Conservation (phyloP, 306 rosid species). For the Carpinus viminea region DNA sequence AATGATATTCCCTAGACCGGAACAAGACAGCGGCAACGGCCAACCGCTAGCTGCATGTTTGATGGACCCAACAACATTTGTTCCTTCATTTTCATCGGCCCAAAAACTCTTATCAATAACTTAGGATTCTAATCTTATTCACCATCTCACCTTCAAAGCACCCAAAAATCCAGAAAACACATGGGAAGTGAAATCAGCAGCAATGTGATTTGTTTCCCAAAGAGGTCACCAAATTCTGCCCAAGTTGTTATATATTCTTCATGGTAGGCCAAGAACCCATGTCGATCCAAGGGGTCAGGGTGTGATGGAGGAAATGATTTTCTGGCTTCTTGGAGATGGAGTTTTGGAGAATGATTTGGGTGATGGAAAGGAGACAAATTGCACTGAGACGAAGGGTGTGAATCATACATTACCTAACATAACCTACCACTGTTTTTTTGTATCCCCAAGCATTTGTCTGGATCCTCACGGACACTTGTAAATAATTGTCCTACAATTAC, state of each 20-base stretch:
- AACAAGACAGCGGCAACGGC: slow-evolving; percentile 40
- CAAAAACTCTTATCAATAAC: slow-evolving; percentile 43
- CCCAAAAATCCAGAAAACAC: slow-evolving; percentile 23
- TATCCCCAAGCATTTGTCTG: slow-evolving; percentile 53
- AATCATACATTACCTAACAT: slow-evolving; percentile 44
- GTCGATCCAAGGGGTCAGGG: slow-evolving; percentile 34
- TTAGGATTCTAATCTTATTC: slow-evolving; percentile 52
- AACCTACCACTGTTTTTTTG: slow-evolving; percentile 36
- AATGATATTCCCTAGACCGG: slow-evolving; percentile 20
- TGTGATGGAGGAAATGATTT: slow-evolving; percentile 35
- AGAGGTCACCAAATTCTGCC: slow-evolving; percentile 23
- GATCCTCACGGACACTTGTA: slow-evolving; percentile 38
- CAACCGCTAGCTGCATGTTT: slow-evolving; percentile 12
- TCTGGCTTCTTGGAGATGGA: slow-evolving; percentile 67
- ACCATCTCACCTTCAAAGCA: slow-evolving; percentile 15
- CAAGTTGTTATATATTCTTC: slow-evolving; percentile 7
- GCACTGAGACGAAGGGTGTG: slow-evolving; percentile 38
- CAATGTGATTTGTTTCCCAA: slow-evolving; percentile 39
- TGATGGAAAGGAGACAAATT: slow-evolving; percentile 40
- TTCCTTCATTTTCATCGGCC: slow-evolving; percentile 18
- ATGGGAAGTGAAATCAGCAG: slow-evolving; percentile 11
- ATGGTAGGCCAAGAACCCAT: slow-evolving; percentile 10
- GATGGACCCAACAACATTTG: slow-evolving; percentile 25
- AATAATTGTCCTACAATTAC: slow-evolving; percentile 30
- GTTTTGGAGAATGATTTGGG: slow-evolving; percentile 29